Conservation (phyloP, 2,329 filamentous ascomycete species). For the Alternaria angustiovoidea region DNA sequence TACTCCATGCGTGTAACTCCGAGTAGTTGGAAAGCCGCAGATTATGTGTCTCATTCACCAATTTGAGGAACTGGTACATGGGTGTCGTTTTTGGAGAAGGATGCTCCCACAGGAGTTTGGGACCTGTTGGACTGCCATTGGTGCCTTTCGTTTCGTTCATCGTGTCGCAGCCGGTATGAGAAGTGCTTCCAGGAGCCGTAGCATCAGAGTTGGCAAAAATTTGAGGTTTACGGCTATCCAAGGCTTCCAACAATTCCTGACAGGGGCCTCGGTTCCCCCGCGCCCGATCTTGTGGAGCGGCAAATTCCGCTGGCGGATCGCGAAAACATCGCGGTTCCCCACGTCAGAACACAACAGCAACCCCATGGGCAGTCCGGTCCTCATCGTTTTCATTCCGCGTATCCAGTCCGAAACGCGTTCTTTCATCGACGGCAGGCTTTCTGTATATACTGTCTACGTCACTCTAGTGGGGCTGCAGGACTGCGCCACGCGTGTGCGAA, state of each 20-base stretch:
- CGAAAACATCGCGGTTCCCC: slow-evolving; percentile 1
- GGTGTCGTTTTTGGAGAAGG: slow-evolving; percentile 70
- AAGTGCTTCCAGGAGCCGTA: background rate
- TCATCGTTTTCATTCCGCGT: background rate
- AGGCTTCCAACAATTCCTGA: slow-evolving; percentile 10
- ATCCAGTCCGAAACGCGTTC: background rate
- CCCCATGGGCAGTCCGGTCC: background rate
- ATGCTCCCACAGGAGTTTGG: slow-evolving; percentile 71
- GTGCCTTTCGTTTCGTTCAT: slow-evolving; percentile 25
- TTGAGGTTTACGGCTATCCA: slow-evolving; percentile 9
- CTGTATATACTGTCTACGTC: background rate
- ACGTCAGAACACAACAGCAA: background rate
- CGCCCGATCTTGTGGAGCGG: slow-evolving; percentile 1
- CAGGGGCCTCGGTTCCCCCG: slow-evolving; percentile 12
- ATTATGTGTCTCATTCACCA: slow-evolving; percentile 72
- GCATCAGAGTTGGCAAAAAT: background rate
- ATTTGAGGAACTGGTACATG: slow-evolving; percentile 75
- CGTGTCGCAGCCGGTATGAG: background rate
- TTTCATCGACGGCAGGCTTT: background rate
- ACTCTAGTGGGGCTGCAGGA: background rate
- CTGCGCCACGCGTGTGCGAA: background rate
- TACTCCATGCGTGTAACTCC: slow-evolving; percentile 85
- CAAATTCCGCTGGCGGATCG: background rate
- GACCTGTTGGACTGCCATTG: slow-evolving; percentile 32
- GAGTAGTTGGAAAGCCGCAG: slow-evolving; percentile 72